phyloP scores from a whole-genome alignment of 805 yeast species.

The Ogataea philodendri region DNA sequence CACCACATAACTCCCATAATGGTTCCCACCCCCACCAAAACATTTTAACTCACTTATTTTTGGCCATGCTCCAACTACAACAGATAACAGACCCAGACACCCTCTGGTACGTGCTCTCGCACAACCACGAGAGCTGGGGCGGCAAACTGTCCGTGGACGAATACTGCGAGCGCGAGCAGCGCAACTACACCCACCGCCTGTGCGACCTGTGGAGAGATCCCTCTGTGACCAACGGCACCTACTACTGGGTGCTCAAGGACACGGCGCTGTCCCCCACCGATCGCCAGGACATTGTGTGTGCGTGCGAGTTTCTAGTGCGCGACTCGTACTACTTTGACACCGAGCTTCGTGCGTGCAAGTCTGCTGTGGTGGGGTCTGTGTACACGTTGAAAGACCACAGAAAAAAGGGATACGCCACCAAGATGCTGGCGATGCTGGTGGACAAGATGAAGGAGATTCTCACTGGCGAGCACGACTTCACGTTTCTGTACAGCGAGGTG shows the following conservation, averaged over 20 bases:
- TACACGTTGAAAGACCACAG: slow-evolving; percentile 49
- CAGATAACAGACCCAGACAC: slow-evolving; percentile 19
- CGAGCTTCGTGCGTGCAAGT: slow-evolving; percentile 10
- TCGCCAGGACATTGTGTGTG: slow-evolving; percentile 26
- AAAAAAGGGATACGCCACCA: slow-evolving; percentile 53
- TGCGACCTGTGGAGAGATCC: slow-evolving; percentile 24
- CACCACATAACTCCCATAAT: too few species aligned
- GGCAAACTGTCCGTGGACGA: slow-evolving; percentile 20
- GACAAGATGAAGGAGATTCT: slow-evolving; percentile 19
- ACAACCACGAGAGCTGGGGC: slow-evolving; percentile 30
- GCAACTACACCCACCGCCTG: slow-evolving; percentile 15
- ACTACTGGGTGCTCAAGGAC: slow-evolving; percentile 30
- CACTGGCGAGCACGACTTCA: slow-evolving; percentile 32
- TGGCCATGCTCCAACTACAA: slow-evolving; percentile 17
- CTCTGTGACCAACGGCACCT: slow-evolving; percentile 20
- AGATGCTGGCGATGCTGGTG: slow-evolving; percentile 42
- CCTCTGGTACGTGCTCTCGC: slow-evolving; percentile 23
- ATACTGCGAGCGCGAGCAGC: slow-evolving; percentile 27
- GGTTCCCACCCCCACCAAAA: too few species aligned
- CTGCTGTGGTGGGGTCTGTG: slow-evolving; percentile 56
- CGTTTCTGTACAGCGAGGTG: slow-evolving; percentile 67
- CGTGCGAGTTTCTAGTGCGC: slow-evolving; percentile 32
- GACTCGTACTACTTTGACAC: slow-evolving; percentile 18
- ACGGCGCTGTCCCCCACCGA: slow-evolving; percentile 8
- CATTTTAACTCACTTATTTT: not conserved